phyloP scores from a whole-genome alignment of 768 basidiomycete species.

The Kwoniella dejecticola region DNA sequence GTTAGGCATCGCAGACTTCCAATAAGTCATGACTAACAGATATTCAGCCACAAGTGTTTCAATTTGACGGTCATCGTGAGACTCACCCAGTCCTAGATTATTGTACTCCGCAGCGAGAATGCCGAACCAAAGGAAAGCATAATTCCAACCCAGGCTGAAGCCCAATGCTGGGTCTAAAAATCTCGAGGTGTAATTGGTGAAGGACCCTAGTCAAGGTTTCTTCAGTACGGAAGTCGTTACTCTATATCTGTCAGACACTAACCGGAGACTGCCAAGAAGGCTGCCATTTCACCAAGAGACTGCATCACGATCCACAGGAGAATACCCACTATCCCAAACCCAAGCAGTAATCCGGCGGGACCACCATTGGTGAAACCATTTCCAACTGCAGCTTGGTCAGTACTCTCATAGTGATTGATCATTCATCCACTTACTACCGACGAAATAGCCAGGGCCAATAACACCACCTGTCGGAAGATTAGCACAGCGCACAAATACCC shows the following conservation, averaged over 20 bases:
- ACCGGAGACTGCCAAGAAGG: conserved; percentile 24
- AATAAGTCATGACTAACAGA: conserved; percentile 23
- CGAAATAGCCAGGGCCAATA: conserved; percentile 22
- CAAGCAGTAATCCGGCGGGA: conserved; percentile 18
- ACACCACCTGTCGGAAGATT: conserved; percentile 8
- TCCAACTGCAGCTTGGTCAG: background rate
- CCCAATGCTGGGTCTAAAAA: conserved; percentile 26
- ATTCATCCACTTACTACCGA: conserved; percentile 1
- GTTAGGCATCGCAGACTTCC: background rate
- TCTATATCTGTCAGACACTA: too few species aligned
- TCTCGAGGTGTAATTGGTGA: conserved; percentile 1
- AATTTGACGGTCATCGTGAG: conserved; percentile 11
- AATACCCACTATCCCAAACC: conserved; percentile 13
- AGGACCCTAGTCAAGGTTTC: conserved; percentile 11
- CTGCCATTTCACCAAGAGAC: conserved; percentile 20
- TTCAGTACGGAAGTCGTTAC: too few species aligned
- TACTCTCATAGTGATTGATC: background rate
- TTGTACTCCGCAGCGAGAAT: conserved; percentile 17
- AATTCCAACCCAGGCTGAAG: conserved; percentile 20
- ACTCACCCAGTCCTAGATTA: too few species aligned
- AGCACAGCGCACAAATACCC: background rate
- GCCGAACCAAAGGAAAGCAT: conserved; percentile 9
- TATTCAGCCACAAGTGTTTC: too few species aligned
- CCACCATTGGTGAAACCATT: conserved; percentile 15
- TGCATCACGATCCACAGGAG: conserved; percentile 20